Evolutionary conservation across 495 filamentous ascomycete species (phyloP).

Genomic region (Penicillium steckii): DNA sequence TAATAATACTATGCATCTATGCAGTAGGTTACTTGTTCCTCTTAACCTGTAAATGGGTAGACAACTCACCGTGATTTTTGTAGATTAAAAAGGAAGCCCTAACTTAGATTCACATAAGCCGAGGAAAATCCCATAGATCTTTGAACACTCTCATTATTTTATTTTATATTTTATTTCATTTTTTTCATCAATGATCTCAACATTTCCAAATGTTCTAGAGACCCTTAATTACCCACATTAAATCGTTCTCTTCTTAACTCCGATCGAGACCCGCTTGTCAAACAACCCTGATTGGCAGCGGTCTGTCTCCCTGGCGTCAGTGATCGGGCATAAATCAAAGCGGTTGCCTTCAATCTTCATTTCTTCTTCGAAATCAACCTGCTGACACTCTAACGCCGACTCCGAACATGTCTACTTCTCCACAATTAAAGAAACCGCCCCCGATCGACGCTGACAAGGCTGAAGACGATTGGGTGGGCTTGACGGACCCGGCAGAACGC

Average conservation of each 20-base stretch:
- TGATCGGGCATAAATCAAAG: slow-evolving; percentile 5
- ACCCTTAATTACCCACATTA: background rate
- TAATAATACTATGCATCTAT: background rate
- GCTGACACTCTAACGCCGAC: slow-evolving; percentile 8
- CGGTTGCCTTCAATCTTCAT: background rate
- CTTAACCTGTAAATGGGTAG: too few species aligned
- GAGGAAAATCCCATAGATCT: too few species aligned
- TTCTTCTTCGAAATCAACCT: background rate
- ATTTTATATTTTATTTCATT: too few species aligned
- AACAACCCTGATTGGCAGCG: slow-evolving; percentile 1
- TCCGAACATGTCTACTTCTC: slow-evolving; percentile 4
- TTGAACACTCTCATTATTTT: too few species aligned
- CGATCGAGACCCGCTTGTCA: background rate
- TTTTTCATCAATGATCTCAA: background rate
- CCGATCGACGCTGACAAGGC: slow-evolving; percentile 7
- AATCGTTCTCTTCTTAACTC: slow-evolving; percentile 5
- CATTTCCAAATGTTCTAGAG: background rate
- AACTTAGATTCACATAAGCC: too few species aligned
- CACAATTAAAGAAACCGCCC: background rate
- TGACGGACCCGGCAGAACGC: slow-evolving; percentile 38
- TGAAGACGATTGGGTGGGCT: slow-evolving; percentile 39
- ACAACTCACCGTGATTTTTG: too few species aligned
- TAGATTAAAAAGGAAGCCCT: too few species aligned
- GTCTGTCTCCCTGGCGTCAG: background rate
- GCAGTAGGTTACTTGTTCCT: too few species aligned